These are phyloP conservation scores for Pyropia haitanensis DNA, from an alignment of 23 red algal species.

Conservation along the genomic window DNA sequence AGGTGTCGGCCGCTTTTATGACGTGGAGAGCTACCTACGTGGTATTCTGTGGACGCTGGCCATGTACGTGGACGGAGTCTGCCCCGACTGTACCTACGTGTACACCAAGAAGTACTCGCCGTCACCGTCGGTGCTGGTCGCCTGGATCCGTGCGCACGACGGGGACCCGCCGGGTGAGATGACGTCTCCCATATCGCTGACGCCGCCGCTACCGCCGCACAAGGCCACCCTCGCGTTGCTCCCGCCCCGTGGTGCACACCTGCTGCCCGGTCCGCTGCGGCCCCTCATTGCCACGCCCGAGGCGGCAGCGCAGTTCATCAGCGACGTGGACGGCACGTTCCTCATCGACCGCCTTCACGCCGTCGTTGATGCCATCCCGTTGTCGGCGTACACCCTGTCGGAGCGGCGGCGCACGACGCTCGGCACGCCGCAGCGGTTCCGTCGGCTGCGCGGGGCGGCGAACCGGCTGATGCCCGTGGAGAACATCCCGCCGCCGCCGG, in stretches of 20 bases:
- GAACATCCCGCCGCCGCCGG: too few relatives aligned
- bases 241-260: slow-evolving; percentile 34
- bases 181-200: slow-evolving; percentile 28
- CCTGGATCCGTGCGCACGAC: slow-evolving; percentile 45
- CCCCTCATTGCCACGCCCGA: slow-evolving; percentile 6
- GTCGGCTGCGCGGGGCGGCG: too few relatives aligned
- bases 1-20: slow-evolving; percentile 15
- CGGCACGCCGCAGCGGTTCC: too few relatives aligned
- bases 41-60: slow-evolving; percentile 57
- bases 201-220: slow-evolving; percentile 41
- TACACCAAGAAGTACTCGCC: slow-evolving; percentile 62
- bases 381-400: slow-evolving; percentile 18
- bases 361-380: slow-evolving; percentile 21
- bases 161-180: slow-evolving; percentile 27
- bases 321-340: slow-evolving; percentile 13
- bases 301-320: slow-evolving; percentile 12
- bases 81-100: slow-evolving; percentile 50
- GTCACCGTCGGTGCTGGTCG: slow-evolving; percentile 12
- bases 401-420: neutral
- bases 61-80: slow-evolving; percentile 76
- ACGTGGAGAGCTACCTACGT: slow-evolving; percentile 47
- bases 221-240: slow-evolving; percentile 55
- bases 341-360: slow-evolving; percentile 13
- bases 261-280: slow-evolving; percentile 53
- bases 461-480: too few relatives aligned